Conservation (phyloP, 164 flowering plant species). For the Vitis vinifera region ASM3070453v1 NC_081808.1:21877501-21878000, state of each 20-base stretch:
- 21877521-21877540: conserved; percentile 37
- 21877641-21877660: conserved; percentile 59
- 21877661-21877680: conserved; percentile 53
- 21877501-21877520: conserved; percentile 32
- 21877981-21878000: conserved; percentile 48
- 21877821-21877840: conserved; percentile 52
- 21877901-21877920: conserved; percentile 47
- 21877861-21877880: conserved; percentile 57
- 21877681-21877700: conserved; percentile 61
- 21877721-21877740: conserved; percentile 65
- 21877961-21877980: conserved; percentile 39
- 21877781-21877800: conserved; percentile 63
- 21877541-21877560: conserved; percentile 78
- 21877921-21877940: conserved; percentile 66
- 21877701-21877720: conserved; percentile 67
- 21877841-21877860: conserved; percentile 39
- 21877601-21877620: conserved; percentile 43
- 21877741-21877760: conserved; percentile 38
- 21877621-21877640: conserved; percentile 43
- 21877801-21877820: conserved; percentile 47
- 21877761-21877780: conserved; percentile 35
- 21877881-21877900: conserved; percentile 57
- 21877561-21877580: conserved; percentile 63
- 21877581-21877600: conserved; percentile 52
- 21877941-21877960: conserved; percentile 34